Base-by-base conservation (phyloP, 192 early-diverging fungal genomes). In the Dissophora globulifera region DNA sequence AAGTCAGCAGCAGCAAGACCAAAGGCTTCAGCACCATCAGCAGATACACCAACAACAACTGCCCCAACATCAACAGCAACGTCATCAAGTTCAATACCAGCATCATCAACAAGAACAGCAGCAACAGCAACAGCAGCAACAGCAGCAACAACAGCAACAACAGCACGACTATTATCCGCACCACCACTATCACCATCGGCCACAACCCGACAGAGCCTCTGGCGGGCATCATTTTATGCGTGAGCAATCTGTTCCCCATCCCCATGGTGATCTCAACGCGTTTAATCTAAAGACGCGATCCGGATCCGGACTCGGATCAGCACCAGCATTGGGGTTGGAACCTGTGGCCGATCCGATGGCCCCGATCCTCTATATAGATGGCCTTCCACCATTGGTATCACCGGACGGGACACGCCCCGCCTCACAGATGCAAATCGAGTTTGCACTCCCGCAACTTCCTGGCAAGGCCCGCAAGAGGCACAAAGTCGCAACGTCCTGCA, bases 401-500 rank as follows among this genome's bases (percentile, higher is more conserved):
- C 30, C 30, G 25, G 57, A 46, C 22, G 43, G 19, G 17, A 20
- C 58, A 22, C 15, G 31, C 40, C 1, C 30, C 0, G 17, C 15
- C 15, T 38, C 43, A 25, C 27, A 23, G 17, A 47, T 20, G 0
- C 29, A 33, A 31, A 16, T 33, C 1, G 31, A 47, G 22, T 49
- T 35, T 60, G 1, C 58, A 23, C 27, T 29, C 23, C 58, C 46
- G 8, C 20, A 31, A 20, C 20, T 42, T 1, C 26, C 46, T 4
- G 31, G 27, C 12, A 60, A 60, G 25, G 29, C 58, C 30, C 67
- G 58, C 22, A 70, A 70, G 35, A 60, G 67, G 45, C 67, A 70
- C 26, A 70, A 70, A 27, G 57, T 70, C 3, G 67, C 67, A 1
- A 70, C 67, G 1, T 70, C 67, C 1, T 70, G 67, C 26, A 70